Evolutionary conservation across 495 filamentous ascomycete genomes (phyloP).

Genomic region (Venustampulla echinocandica): DNA sequence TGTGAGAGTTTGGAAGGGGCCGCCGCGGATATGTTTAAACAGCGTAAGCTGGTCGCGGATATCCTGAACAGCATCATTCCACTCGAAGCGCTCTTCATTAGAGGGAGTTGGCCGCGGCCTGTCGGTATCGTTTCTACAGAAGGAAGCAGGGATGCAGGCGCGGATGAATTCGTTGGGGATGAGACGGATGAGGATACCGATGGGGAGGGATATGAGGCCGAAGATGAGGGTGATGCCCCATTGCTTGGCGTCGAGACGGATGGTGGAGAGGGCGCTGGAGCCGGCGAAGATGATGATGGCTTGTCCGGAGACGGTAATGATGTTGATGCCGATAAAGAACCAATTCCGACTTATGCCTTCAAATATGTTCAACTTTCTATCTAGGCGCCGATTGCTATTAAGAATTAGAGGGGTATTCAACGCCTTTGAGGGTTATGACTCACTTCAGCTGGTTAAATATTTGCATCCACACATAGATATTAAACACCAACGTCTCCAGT

Average conservation of each 20-base stretch:
- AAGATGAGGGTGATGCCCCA: slow-evolving; percentile 71
- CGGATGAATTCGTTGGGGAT: slow-evolving; percentile 48
- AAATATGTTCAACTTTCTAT: slow-evolving; percentile 85
- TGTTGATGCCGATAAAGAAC: slow-evolving; percentile 75
- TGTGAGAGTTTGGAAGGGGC: not conserved
- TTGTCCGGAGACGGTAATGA: slow-evolving; percentile 77
- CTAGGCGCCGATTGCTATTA: slow-evolving; percentile 61
- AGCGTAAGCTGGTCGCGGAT: not conserved
- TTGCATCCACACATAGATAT: slow-evolving; percentile 92
- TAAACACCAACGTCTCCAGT: slow-evolving; percentile 71
- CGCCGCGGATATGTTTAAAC: not conserved
- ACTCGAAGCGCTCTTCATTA: not conserved
- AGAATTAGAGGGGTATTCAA: not conserved
- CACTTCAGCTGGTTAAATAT: slow-evolving; percentile 84
- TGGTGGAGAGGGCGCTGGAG: slow-evolving; percentile 59
- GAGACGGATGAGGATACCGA: slow-evolving; percentile 65
- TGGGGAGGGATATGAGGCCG: slow-evolving; percentile 59
- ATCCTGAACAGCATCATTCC: not conserved
- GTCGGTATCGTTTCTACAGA: not conserved
- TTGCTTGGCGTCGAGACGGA: slow-evolving; percentile 50
- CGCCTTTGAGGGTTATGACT: slow-evolving; percentile 6
- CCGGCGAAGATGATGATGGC: slow-evolving; percentile 72
- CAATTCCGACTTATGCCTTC: slow-evolving; percentile 73
- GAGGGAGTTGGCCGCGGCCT: not conserved
- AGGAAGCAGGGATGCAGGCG: not conserved